Evolutionary conservation across 108 stramenopile species (phyloP), one percentile per base, ranked within the genome.

Genomic region (Epipyxis sp.): DNA sequence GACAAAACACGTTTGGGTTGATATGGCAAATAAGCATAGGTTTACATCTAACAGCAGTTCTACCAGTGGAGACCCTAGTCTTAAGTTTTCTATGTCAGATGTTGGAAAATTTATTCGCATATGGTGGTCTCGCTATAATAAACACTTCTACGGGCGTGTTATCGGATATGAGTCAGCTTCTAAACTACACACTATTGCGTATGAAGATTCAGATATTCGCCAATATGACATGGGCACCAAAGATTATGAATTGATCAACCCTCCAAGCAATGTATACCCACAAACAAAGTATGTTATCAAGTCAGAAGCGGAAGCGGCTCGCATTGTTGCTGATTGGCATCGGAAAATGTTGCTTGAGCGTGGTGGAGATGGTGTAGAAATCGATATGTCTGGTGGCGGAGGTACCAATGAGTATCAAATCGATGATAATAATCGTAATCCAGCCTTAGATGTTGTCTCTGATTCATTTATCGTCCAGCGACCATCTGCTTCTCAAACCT

Each of bases 91-190:
- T 32, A 27, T 29, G 34, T 3, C 10, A 6, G 71, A 74, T 74
- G 50, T 74, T 3, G 34, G 71, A 35, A 46, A 54, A 37, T 74
- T 74, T 42, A 27, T 74, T 39, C 71, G 71, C 6, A 57, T 74
- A 6, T 74, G 71, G 71, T 74, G 71, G 71, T 57, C 71, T 74
- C 37, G 50, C 10, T 74, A 74, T 37, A 6, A 57, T 35, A 13
- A 27, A 42, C 27, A 30, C 34, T 74, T 43, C 35, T 74, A 74
- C 25, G 71, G 71, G 3, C 37, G 50, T 42, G 50, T 74, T 3
- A 42, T 74, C 40, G 71, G n/a, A 10, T 74, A 34, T 42, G 44
- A 46, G 16, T 13, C 32, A 54, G 3, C 16, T 34, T 6, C 10
- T 39, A 42, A 42, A 6, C 25, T 6, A 34, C 71, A 74, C 34